Base-by-base conservation (phyloP, 495 filamentous ascomycete species). In the Sporormia fimetaria region DNA sequence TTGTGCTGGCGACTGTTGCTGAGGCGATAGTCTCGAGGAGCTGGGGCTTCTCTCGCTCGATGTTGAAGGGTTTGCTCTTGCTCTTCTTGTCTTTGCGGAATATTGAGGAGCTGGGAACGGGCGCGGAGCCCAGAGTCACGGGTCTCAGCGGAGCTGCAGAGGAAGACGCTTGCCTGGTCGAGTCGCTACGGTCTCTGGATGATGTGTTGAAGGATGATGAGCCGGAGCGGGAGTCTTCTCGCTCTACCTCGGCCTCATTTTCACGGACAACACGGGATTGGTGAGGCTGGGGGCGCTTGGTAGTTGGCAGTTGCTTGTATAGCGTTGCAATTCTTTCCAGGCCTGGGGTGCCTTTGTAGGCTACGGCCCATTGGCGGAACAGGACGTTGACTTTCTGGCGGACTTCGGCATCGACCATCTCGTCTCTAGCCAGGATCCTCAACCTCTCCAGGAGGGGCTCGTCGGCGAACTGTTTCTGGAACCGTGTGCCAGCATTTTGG, bases 401-500 rank as follows among this genome's bases (percentile, higher is more conserved):
- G 16, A 99, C 88, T 37, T 84, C 70, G 0, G 76, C 71, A 57
- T 95, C 90, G 0, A 87, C 88, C 34, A 88, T 72, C 2, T 81
- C 67, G 27, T 92, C 87, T 14, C 81, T 90, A 9, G 80, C 82
- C 30, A 86, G 80, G 31, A 96, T 78, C 15, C 92, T 80, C 20
- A 99, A 67, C 30, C 92, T 81, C 59, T 99, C 92, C 12, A 99
- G 73, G 17, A 96, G 66, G n/a, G 86, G 80, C 48, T 95, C 88
- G 48, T 96, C 88, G 16, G 79, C 82, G 57, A 96, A 95, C 20
- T 66, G 68, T 11, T 83, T 74, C 63, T 94, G 79, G 58, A 99
- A 96, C 21, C 83, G 76, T 9, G 81, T 72, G 2, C 87, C 88
- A 12, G 85, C 86, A 65, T 96, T 99, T 55, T 94, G 83, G 21